Conservation (phyloP, 116 monocot species). For the Phalaenopsis hybrid region DNA sequence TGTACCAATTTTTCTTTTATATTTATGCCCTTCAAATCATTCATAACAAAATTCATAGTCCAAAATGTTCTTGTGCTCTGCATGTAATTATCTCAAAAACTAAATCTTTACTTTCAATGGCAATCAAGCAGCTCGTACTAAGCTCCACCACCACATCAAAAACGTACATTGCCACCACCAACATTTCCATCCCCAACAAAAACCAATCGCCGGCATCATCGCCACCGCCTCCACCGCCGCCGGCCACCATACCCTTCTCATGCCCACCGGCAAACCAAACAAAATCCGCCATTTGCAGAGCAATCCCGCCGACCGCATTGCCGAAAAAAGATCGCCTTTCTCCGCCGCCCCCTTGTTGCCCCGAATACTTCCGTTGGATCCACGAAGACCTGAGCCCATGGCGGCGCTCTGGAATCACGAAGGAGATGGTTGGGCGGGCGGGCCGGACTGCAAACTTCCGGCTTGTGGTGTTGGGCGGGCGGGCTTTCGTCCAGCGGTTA, state of each 20-base stretch:
- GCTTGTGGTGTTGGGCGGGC: conserved; percentile 23
- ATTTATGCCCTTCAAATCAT: too few species aligned
- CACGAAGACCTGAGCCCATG: conserved; percentile 45
- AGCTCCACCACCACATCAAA: background rate
- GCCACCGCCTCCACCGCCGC: background rate
- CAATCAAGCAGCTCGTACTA: background rate
- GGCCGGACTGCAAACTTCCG: conserved; percentile 28
- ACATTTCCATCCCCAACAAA: background rate
- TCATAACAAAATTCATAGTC: too few species aligned
- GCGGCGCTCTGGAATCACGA: conserved; percentile 31
- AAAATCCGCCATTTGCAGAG: background rate
- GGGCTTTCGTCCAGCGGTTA: conserved; percentile 25
- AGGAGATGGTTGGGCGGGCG: conserved; percentile 25
- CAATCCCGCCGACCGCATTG: background rate
- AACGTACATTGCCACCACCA: background rate
- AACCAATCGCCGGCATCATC: background rate
- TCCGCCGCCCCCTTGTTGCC: conserved; percentile 21
- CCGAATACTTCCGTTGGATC: conserved; percentile 44
- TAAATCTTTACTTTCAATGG: background rate
- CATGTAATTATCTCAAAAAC: too few species aligned
- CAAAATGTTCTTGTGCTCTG: too few species aligned
- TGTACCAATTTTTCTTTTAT: too few species aligned
- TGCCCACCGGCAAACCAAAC: conserved; percentile 15
- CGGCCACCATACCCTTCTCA: conserved; percentile 8
- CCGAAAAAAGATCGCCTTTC: background rate